Base-by-base conservation (phyloP, 305 asterid genomes). In the Fraxinus angustifolia region DNA sequence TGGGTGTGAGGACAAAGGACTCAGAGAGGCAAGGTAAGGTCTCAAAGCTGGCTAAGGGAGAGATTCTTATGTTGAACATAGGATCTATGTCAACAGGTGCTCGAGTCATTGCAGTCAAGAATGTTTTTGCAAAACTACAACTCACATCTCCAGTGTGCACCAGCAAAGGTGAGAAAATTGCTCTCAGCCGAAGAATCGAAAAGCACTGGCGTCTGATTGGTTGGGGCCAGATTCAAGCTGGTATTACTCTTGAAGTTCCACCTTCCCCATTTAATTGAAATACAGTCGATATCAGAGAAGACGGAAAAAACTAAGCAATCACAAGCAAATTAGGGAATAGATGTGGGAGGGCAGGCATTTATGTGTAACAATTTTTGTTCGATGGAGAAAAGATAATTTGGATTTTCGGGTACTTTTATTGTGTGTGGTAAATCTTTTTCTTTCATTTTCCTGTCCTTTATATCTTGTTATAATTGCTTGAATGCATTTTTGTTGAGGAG, bases 51-150 rank as follows among this genome's bases (percentile, higher is more conserved):
- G 82, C 92, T 0, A 95, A 93, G 93, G 91, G 92, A 67, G 99
- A 95, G 90, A 91, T 93, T 30, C 99, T 95, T 4, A 95, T 95
- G 99, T 84, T 95, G 87, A 95, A 95, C 90, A 93, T 95, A 62
- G 99, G 99, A 30, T 95, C 99, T 12, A 93, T 93, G 99, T 92
- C 99, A 2, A 93, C 99, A 0, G 99, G 99, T 3, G 98, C 98
- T 28, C 97, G 98, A 2, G 97, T 95, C 12, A 77, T 93, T 16
- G 99, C 96, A n/a, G 96, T 95, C 23, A 95, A 87, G 89, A 92
- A 91, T 23, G 97, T 92, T 4, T 95, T 95, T 73, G 99, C 98
- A 0, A 95, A 93, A 80, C 90, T 95, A 80, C 99, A 95, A 80
- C 92, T 95, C 58, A 95, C 99, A 0, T 91, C 97, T 34, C 99